A percentile compares a stretch with the other conserved stretches of the same genome.
phyloP scores from a whole-genome alignment of 306 rosid species.

The Cicer cuneatum region DNA sequence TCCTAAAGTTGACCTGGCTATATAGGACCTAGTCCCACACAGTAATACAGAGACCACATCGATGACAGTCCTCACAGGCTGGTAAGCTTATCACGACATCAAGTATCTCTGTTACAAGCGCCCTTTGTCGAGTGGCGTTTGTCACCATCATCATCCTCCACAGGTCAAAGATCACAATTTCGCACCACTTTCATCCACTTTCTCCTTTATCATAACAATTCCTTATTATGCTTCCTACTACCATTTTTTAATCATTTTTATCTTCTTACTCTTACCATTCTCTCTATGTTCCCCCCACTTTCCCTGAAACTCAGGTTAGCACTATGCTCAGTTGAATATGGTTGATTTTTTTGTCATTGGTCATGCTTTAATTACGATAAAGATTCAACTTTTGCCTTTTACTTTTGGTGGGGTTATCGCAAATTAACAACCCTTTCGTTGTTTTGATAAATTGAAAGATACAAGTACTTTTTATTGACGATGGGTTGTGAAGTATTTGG shows the following conservation, averaged over 20 bases:
- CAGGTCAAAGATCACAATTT: slow-evolving; percentile 31
- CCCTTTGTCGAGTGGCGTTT: neutral
- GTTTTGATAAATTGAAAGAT: too few species aligned
- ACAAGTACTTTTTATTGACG: too few species aligned
- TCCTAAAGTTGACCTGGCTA: too few species aligned
- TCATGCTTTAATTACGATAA: neutral
- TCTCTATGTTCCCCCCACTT: neutral
- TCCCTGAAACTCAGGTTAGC: neutral
- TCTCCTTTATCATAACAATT: slow-evolving; percentile 1
- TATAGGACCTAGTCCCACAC: too few species aligned
- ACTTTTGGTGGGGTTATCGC: neutral
- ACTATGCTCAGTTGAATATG: neutral
- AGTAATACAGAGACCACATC: too few species aligned
- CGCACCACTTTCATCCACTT: slow-evolving; percentile 33
- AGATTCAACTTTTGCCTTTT: neutral
- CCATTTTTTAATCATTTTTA: neutral
- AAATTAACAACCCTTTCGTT: neutral
- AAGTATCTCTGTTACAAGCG: too few species aligned
- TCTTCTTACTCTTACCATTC: neutral
- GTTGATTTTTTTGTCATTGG: neutral
- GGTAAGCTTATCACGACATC: too few species aligned
- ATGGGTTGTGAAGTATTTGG: too few species aligned
- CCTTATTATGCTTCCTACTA: neutral
- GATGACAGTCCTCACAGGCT: too few species aligned
- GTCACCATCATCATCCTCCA: neutral